Conservation (phyloP, 1,284 basidiomycete species). For the Naganishia liquefaciens region DNA sequence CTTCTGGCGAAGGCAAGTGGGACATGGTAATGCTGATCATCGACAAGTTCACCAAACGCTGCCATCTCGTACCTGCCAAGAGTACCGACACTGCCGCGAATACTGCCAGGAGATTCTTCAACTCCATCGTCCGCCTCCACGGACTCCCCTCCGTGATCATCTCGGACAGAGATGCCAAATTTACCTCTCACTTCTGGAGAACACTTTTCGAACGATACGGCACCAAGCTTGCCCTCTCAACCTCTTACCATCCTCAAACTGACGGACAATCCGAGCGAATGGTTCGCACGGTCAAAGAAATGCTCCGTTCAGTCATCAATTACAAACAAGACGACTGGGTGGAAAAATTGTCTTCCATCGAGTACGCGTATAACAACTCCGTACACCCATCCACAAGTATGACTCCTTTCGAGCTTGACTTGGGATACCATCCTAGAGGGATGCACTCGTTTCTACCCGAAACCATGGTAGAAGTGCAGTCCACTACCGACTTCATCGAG, state of each 20-base stretch:
- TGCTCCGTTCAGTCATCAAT: conserved; percentile 15
- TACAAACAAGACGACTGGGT: conserved; percentile 55
- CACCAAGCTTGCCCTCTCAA: conserved; percentile 54
- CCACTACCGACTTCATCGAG: background rate
- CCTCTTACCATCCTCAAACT: conserved; percentile 57
- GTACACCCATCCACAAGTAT: conserved; percentile 39
- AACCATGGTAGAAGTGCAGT: background rate
- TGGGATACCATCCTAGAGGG: conserved; percentile 7
- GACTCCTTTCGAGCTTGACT: conserved; percentile 34
- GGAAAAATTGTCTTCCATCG: conserved; percentile 54
- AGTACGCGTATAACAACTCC: conserved; percentile 58
- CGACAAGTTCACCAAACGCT: conserved; percentile 50
- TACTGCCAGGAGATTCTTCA: conserved; percentile 55
- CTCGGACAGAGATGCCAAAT: conserved; percentile 55
- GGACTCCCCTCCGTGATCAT: conserved; percentile 55
- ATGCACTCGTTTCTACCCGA: background rate
- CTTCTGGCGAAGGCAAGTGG: conserved; percentile 47
- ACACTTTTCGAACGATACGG: conserved; percentile 42
- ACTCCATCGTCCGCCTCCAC: conserved; percentile 54
- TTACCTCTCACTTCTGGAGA: conserved; percentile 58
- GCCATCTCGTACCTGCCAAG: conserved; percentile 49
- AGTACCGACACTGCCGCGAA: conserved; percentile 46
- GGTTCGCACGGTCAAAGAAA: conserved; percentile 29
- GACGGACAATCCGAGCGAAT: conserved; percentile 37
- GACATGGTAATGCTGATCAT: conserved; percentile 55